These are phyloP conservation scores for Termitomyces sp. DNA, from an alignment of 768 basidiomycete genomes.

Conservation along the genomic window DNA sequence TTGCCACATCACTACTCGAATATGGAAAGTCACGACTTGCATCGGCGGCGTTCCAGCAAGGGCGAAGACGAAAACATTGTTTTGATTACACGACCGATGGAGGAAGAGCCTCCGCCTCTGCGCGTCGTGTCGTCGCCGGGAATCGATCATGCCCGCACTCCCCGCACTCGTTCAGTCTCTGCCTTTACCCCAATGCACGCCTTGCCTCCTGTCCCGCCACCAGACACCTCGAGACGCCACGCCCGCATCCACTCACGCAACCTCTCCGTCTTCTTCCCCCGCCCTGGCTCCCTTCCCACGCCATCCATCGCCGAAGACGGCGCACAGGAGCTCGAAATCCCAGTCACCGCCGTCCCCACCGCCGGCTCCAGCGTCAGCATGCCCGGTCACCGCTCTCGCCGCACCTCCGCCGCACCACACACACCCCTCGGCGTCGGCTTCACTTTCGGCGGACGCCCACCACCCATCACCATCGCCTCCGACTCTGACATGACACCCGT, in stretches of 20 bases:
- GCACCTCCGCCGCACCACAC: conserved; percentile 17
- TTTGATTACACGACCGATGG: conserved; percentile 18
- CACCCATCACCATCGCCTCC: conserved; percentile 24
- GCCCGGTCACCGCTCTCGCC: conserved; percentile 28
- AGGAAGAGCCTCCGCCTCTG: neutral
- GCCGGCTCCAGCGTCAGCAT: conserved; percentile 33
- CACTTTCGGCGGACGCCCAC: conserved; percentile 57
- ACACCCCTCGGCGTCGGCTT: conserved; percentile 49
- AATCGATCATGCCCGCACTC: conserved; percentile 24
- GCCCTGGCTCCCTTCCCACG: conserved; percentile 58
- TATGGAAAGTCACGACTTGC: conserved; percentile 19
- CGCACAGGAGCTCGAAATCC: conserved; percentile 42
- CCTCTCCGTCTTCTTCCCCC: conserved; percentile 87
- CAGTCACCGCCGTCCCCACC: conserved; percentile 40
- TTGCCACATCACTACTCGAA: no score
- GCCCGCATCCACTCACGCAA: conserved; percentile 85
- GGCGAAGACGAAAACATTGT: conserved; percentile 30
- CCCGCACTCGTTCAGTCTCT: conserved; percentile 38
- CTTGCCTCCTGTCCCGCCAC: conserved; percentile 10
- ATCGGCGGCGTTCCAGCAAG: conserved; percentile 41
- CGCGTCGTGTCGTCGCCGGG: conserved; percentile 23
- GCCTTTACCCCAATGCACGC: conserved; percentile 35
- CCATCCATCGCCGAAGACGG: conserved; percentile 68
- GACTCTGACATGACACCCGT: conserved; percentile 18
- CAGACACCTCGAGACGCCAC: conserved; percentile 41